Conservation (phyloP, 2,329 filamentous ascomycete species). For the Teratosphaeria gauchensis region DNA sequence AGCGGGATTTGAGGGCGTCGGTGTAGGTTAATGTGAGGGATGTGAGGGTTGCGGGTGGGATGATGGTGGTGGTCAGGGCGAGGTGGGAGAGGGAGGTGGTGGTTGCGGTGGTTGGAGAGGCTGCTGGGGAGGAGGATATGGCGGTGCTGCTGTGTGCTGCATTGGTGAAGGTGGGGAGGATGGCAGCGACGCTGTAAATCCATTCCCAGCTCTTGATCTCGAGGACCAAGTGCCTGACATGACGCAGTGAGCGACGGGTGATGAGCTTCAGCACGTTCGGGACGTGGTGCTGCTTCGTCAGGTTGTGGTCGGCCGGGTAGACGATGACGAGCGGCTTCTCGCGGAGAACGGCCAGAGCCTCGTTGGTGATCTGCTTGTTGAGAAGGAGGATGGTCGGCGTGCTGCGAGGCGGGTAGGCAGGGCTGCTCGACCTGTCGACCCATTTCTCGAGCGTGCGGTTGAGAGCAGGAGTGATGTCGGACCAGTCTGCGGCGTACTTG, state of each 20-base stretch:
- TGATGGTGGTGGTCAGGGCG: background rate
- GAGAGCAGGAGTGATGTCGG: conserved; percentile 10
- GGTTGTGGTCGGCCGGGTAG: conserved; percentile 7
- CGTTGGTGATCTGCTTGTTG: conserved; percentile 25
- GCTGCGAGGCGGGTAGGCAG: conserved; percentile 8
- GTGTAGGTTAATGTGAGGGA: conserved; percentile 14
- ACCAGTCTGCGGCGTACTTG: conserved; percentile 14
- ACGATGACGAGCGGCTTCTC: conserved; percentile 19
- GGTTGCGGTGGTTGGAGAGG: background rate
- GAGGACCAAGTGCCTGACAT: conserved; percentile 15
- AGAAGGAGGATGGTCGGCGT: conserved; percentile 27
- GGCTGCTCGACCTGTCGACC: conserved; percentile 3
- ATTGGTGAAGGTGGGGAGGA: conserved; percentile 8
- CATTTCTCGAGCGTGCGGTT: conserved; percentile 9
- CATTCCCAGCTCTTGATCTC: conserved; percentile 19
- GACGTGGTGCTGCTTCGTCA: conserved; percentile 3
- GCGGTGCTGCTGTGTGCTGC: background rate
- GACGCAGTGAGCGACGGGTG: conserved; percentile 10
- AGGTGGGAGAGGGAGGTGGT: background rate
- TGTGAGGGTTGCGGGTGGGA: conserved; percentile 4
- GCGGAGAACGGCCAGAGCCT: conserved; percentile 21
- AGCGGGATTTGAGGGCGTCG: conserved; percentile 11
- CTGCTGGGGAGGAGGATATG: background rate
- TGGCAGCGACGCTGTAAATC: conserved; percentile 13
- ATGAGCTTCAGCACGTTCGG: conserved; percentile 17